phyloP scores from a whole-genome alignment of 441 rosid genomes.

The Isatis lusitanica region DNA sequence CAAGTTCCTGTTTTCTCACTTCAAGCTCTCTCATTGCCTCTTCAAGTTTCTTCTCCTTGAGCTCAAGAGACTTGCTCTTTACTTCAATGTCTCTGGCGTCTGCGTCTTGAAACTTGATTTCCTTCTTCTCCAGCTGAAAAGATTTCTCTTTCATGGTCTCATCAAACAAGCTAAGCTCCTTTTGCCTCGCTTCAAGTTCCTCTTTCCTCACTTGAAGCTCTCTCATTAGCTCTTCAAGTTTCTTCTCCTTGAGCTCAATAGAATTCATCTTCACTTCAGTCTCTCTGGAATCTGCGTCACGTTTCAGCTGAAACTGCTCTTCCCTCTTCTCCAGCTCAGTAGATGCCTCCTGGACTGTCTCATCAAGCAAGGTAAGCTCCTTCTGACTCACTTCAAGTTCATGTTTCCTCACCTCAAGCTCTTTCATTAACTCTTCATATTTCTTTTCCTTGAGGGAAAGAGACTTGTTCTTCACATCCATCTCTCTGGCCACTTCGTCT shows the following conservation, averaged over 20 bases:
- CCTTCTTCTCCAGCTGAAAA: constrained; percentile 1
- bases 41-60: neutral
- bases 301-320: neutral
- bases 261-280: neutral
- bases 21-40: too few relatives aligned
- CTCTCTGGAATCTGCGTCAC: neutral
- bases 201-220: neutral
- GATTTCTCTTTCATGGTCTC: neutral
- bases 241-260: constrained; percentile 3
- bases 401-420: neutral
- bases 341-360: neutral
- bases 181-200: constrained; percentile 17
- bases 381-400: constrained; percentile 14
- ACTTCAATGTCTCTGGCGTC: neutral
- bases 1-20: too few relatives aligned
- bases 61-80: neutral
- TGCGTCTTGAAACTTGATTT: neutral
- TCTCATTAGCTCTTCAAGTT: neutral
- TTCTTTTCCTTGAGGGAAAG: too few relatives aligned
- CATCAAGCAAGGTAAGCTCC: neutral
- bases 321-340: constrained; percentile 3
- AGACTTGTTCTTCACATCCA: neutral
- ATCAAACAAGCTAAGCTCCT: neutral
- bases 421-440: neutral
- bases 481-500: neutral